These are phyloP conservation scores for Dalbergia cultrata DNA, from an alignment of 306 rosid genomes.

Conservation along the genomic window DNA sequence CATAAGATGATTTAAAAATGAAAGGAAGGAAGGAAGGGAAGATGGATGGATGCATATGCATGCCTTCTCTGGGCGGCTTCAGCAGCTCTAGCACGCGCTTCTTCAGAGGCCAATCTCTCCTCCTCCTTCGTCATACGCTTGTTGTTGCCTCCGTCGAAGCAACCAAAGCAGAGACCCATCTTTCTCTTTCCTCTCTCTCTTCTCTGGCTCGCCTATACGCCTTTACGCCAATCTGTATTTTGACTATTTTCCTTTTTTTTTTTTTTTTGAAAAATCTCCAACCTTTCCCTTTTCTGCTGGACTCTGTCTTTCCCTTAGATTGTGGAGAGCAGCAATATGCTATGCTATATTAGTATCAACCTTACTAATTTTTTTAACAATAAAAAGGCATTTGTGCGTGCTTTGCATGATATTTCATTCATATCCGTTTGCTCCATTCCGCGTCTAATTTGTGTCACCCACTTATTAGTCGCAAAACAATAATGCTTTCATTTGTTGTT, in stretches of 20 bases:
- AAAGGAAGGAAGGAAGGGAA: not conserved
- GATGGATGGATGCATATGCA: not conserved
- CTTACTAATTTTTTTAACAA: constrained; percentile 8
- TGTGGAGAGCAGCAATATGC: constrained; percentile 18
- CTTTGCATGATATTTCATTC: constrained; percentile 20
- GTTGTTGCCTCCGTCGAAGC: constrained; percentile 76
- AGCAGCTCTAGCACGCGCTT: constrained; percentile 87
- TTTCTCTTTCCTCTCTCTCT: not conserved
- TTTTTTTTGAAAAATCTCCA: not conserved
- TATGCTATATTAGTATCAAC: constrained; percentile 43
- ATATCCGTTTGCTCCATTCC: constrained; percentile 31
- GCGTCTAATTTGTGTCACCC: constrained; percentile 35
- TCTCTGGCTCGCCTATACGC: not conserved
- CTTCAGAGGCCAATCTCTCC: constrained; percentile 82
- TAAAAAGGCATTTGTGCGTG: not conserved
- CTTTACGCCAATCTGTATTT: constrained; percentile 27
- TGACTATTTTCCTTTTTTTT: not conserved
- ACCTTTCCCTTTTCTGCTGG: constrained; percentile 28
- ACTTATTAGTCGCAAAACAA: not conserved
- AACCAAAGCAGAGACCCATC: constrained; percentile 85
- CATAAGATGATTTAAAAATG: not conserved
- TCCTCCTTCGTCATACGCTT: constrained; percentile 76
- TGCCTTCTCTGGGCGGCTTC: constrained; percentile 93
- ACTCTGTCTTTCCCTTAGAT: constrained; percentile 29
- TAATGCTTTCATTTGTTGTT: too few relatives aligned